phyloP scores from a whole-genome alignment of 225 moss, liverwort and hornwort genomes.

The Straminergon stramineum region DNA sequence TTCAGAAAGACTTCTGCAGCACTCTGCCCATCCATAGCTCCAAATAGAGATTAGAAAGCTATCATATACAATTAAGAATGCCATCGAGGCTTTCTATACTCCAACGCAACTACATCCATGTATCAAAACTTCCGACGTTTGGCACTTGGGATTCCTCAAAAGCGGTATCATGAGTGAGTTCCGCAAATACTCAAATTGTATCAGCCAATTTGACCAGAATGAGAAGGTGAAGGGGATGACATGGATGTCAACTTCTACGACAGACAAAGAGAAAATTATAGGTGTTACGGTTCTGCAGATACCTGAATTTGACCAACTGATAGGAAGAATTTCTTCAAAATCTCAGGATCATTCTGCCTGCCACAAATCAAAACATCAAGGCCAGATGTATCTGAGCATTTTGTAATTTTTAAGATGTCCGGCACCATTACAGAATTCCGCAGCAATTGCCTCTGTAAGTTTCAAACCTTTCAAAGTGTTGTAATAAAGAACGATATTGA shows the following conservation, averaged over 20 bases:
- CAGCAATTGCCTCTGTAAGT: not conserved
- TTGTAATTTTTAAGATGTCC: not conserved
- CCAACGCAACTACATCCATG: not conserved
- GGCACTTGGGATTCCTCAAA: not conserved
- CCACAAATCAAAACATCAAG: not conserved
- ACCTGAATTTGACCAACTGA: conserved; percentile 87
- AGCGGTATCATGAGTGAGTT: not conserved
- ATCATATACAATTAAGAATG: not conserved
- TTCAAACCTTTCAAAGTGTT: not conserved
- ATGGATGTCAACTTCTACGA: not conserved
- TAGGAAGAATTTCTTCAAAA: conserved; percentile 77
- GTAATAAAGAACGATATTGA: not conserved
- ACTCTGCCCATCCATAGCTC: conserved; percentile 41
- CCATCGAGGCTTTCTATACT: not conserved
- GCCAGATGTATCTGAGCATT: not conserved
- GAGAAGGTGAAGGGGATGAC: not conserved
- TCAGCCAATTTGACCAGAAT: not conserved
- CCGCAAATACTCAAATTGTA: not conserved
- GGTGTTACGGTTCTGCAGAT: not conserved
- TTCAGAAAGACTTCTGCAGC: conserved; percentile 77
- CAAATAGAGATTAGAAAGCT: not conserved
- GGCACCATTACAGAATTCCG: not conserved
- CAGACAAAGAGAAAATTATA: not conserved
- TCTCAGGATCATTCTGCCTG: conserved; percentile 78
- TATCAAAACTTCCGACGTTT: not conserved